Evolutionary conservation across 2,329 filamentous ascomycete genomes (phyloP), one percentile per base, ranked within the genome.

Genomic region (Fonsecaea multimorphosa): DNA sequence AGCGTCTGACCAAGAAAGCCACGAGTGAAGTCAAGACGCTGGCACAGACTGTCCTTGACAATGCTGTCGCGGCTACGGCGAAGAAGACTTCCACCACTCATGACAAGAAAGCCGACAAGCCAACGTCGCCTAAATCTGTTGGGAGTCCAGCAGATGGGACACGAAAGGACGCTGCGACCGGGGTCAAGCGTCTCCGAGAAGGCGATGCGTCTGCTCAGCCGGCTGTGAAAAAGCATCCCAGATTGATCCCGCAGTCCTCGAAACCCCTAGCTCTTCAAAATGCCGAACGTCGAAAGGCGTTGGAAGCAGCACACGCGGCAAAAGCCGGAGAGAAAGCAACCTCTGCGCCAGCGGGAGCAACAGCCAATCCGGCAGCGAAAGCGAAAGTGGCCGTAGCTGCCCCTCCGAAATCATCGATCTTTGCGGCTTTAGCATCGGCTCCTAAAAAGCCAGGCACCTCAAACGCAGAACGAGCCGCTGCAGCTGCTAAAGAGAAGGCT

Each of bases 1-100:
- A 81, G 2, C 81, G 83, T 29, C 84, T 87, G 68, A 78, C 83
- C 59, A 89, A 87, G 75, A 84, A 84, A 68, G 86, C 85, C 29
- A 84, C 84, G 68, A 82, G 82, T n/a, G 79, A 82, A 55, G 83
- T 83, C 56, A 86, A 86, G 71, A 78, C 78, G 16, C 79, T 86
- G 36, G 83, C 85, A 3, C 83, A 86, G 70, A 80, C 81, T 69
- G 83, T 89, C 49, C 72, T 86, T 53, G 79, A 81, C 27, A 83
- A 83, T 72, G 81, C 81, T 62, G 75, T 75, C 46, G 75, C 76
- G 36, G 78, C 76, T 19, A 80, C 79, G 4, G 64, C 68, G 19
- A 82, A 81, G 70, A 76, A 79, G 58, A 82, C 82, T 63, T 72
- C 77, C 40, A 78, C 77, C 36, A 70, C 66, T 34, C 66, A 71